These are phyloP conservation scores for Penicillium crustosum DNA, from an alignment of 2,329 filamentous ascomycete species.

Conservation along the genomic window DNA sequence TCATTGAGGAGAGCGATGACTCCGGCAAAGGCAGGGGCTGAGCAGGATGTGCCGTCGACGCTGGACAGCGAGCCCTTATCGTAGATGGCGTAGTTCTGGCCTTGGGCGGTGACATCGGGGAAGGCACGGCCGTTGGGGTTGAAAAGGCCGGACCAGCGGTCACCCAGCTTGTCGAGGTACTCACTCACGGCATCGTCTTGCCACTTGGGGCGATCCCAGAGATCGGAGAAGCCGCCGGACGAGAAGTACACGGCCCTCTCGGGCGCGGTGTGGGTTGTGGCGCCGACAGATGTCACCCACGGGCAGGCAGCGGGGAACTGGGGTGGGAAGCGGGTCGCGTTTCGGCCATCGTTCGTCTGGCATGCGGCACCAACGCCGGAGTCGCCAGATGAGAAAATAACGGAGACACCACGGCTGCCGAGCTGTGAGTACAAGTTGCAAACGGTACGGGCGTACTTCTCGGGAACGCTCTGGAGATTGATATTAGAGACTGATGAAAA, in stretches of 20 bases:
- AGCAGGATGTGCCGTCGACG: slow-evolving; percentile 49
- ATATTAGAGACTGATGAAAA: neutral
- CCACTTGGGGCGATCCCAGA: slow-evolving; percentile 39
- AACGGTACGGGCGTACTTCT: slow-evolving; percentile 38
- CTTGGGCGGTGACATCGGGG: slow-evolving; percentile 45
- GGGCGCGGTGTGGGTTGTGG: slow-evolving; percentile 38
- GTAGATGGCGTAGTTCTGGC: slow-evolving; percentile 34
- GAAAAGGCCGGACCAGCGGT: slow-evolving; percentile 30
- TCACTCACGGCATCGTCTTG: slow-evolving; percentile 35
- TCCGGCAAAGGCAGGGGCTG: slow-evolving; percentile 58
- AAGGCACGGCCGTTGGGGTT: slow-evolving; percentile 40
- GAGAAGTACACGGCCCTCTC: slow-evolving; percentile 45
- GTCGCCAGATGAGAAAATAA: slow-evolving; percentile 53
- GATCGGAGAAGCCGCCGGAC: slow-evolving; percentile 43
- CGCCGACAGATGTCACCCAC: slow-evolving; percentile 45
- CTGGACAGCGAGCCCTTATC: slow-evolving; percentile 28
- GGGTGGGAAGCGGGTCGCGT: slow-evolving; percentile 43
- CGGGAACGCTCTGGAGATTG: slow-evolving; percentile 32
- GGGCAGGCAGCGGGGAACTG: slow-evolving; percentile 44
- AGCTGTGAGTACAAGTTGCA: slow-evolving; percentile 52
- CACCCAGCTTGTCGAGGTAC: slow-evolving; percentile 35
- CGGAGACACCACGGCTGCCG: slow-evolving; percentile 50
- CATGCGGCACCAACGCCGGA: slow-evolving; percentile 45
- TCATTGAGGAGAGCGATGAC: slow-evolving; percentile 65
- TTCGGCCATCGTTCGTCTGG: slow-evolving; percentile 37